These are phyloP conservation scores for Tricholoma sp. DNA, from an alignment of 768 basidiomycete genomes.

Conservation along the genomic window DNA sequence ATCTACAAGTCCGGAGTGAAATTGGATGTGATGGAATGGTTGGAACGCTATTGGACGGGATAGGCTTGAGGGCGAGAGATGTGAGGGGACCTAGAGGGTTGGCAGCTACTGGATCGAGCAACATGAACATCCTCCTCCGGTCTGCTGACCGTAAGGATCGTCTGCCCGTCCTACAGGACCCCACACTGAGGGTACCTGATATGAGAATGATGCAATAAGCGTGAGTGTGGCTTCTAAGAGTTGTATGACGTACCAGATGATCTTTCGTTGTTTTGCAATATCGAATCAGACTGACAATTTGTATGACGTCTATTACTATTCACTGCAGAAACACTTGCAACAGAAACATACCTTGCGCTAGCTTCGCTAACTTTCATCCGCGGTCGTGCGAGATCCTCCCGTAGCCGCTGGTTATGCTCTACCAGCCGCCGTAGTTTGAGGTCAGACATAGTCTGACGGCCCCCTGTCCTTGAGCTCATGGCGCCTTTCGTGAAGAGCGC, in stretches of 20 bases:
- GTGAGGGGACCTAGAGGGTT: neutral
- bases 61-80: neutral
- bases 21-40: neutral
- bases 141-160: slow-evolving; percentile 85
- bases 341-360: slow-evolving; percentile 63
- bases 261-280: slow-evolving; percentile 96
- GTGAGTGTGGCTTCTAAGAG: neutral
- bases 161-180: slow-evolving; percentile 88
- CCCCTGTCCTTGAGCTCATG: slow-evolving; percentile 60
- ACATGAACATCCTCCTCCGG: slow-evolving; percentile 42
- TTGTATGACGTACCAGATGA: slow-evolving; percentile 38
- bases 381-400: slow-evolving; percentile 87
- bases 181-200: slow-evolving; percentile 92
- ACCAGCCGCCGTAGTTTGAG: slow-evolving; percentile 92
- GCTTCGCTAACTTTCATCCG: slow-evolving; percentile 91
- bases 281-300: slow-evolving; percentile 67
- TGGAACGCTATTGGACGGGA: neutral
- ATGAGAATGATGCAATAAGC: slow-evolving; percentile 6
- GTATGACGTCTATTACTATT: slow-evolving; percentile 5
- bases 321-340: neutral
- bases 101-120: slow-evolving; percentile 54
- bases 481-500: slow-evolving; percentile 12
- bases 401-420: slow-evolving; percentile 89
- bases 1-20: slow-evolving; percentile 17
- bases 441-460: slow-evolving; percentile 91